These are phyloP conservation scores for Colletotrichum plurivorum DNA, from an alignment of 2,329 filamentous ascomycete species.

Conservation along the genomic window DNA sequence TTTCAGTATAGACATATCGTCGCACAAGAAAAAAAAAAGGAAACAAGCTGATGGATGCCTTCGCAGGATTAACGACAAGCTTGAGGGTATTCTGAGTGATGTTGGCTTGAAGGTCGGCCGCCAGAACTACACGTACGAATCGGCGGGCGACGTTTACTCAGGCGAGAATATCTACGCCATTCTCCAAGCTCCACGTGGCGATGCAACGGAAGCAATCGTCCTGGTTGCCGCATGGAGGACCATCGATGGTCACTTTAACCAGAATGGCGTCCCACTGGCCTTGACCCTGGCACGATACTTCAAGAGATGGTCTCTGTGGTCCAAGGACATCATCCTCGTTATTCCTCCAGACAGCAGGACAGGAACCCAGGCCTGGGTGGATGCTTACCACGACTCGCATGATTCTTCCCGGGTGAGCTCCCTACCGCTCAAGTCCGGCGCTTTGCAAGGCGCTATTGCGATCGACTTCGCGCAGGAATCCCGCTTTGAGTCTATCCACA, in stretches of 20 bases:
- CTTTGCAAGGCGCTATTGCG: slow-evolving; percentile 92
- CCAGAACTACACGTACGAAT: slow-evolving; percentile 89
- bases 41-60: neutral
- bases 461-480: slow-evolving; percentile 91
- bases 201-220: slow-evolving; percentile 97
- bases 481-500: slow-evolving; percentile 88
- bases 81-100: slow-evolving; percentile 82
- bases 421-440: slow-evolving; percentile 90
- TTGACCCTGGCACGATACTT: slow-evolving; percentile 94
- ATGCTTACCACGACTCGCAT: slow-evolving; percentile 95
- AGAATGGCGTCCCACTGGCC: slow-evolving; percentile 88
- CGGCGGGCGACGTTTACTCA: slow-evolving; percentile 79
- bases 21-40: neutral
- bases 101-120: slow-evolving; percentile 89
- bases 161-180: slow-evolving; percentile 96
- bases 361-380: slow-evolving; percentile 96
- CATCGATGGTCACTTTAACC: slow-evolving; percentile 82
- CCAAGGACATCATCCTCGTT: slow-evolving; percentile 96
- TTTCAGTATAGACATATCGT: slow-evolving; percentile 58
- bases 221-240: slow-evolving; percentile 92
- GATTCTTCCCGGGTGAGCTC: slow-evolving; percentile 78
- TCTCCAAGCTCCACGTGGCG: slow-evolving; percentile 91
- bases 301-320: slow-evolving; percentile 98
- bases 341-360: slow-evolving; percentile 90
- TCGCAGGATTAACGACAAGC: slow-evolving; percentile 74